Evolutionary conservation across 768 basidiomycete species (phyloP), one percentile per base, ranked within the genome.

Genomic region (Pleurotus tuber-regium): DNA sequence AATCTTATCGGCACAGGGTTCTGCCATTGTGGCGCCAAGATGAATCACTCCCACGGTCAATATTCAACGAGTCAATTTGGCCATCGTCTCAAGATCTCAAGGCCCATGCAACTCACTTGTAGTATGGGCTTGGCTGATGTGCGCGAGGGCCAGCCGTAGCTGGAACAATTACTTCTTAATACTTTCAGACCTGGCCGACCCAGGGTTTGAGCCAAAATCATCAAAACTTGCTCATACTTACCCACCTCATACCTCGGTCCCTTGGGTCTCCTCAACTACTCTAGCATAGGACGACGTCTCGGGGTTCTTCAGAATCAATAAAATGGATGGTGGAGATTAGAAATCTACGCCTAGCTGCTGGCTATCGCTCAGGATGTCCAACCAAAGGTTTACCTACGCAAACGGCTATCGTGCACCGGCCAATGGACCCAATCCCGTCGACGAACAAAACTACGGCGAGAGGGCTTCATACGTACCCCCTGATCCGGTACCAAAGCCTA

Each of bases 211-310:
- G 35, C 35, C 21, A 38, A n/a, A 19, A 14, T 38, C 35, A 38
- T 38, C 35, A 38, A n/a, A 16, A 38, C n/a, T n/a, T n/a, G n/a
- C n/a, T n/a, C n/a, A n/a, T n/a, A n/a, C n/a, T n/a, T 16, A 38
- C n/a, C 35, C 35, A 38, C 35, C n/a, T n/a, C n/a, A n/a, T 38
- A 38, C 35, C 35, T 38, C 35, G 35, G 35, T 38, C 35, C 35
- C 35, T 38, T 16, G 21, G 35, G 35, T 38, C n/a, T n/a, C 35
- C 21, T 19, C 35, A n/a, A n/a, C 35, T 19, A 38, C 35, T 38
- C 21, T 3, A 38, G 21, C 35, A 16, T 38, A 38, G n/a, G 35
- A n/a, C n/a, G n/a, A n/a, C 35, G 12, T 19, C 35, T 38, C 35
- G 35, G 35, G 35, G 35, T 19, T 19, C n/a, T 16, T 16, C n/a